Base-by-base conservation (phyloP, 2,329 filamentous ascomycete genomes). In the Fusarium vanettenii region DNA sequence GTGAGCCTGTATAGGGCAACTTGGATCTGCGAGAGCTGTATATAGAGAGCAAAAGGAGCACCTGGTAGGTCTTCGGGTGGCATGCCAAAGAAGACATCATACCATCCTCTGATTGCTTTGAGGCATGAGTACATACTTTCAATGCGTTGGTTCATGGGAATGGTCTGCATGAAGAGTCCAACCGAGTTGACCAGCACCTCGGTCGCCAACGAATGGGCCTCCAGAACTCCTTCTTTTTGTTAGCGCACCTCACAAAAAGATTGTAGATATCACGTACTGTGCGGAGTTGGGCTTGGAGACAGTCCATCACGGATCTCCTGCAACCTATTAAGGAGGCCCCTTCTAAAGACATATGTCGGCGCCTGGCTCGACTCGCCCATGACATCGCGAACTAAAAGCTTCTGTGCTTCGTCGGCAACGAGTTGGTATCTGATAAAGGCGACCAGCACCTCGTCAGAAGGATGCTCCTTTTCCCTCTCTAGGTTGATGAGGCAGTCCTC, bases 401-500 rank as follows among this genome's bases (percentile, higher is more conserved):
- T 79, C 45, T 82, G 80, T 5, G 81, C 81, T 61, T 84, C 82
- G n/a, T 87, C 85, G 41, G 79, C 74, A 11, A 87, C 76, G 13
- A 84, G 81, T 66, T 87, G 85, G 13, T 85, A 76, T 29, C 78
- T 82, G 25, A 84, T 66, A 13, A 84, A 74, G 1, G 80, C 62
- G 4, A 76, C 78, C 1, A 92, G 82, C 2, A 89, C 74, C 31
- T 84, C 82, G 76, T 92, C 90, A 2, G 85, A 84, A 0, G 85
- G 81, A 27, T 83, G 83, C 65, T 91, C 87, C 9, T 83, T 84
- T 2, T 84, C 80, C 18, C 84, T 81, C 6, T 83, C 81, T 0
- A 92, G 80, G 2, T 84, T 72, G 6, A 84, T 79, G 1, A 92
- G 81, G 39, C 86, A 89, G 39, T 91, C 89, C 33, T 91, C 89